Percentiles rank a stretch among this genome's conserved stretches.
phyloP scores from a whole-genome alignment of 495 filamentous ascomycete genomes.

The Chlorociboria aeruginascens region DNA sequence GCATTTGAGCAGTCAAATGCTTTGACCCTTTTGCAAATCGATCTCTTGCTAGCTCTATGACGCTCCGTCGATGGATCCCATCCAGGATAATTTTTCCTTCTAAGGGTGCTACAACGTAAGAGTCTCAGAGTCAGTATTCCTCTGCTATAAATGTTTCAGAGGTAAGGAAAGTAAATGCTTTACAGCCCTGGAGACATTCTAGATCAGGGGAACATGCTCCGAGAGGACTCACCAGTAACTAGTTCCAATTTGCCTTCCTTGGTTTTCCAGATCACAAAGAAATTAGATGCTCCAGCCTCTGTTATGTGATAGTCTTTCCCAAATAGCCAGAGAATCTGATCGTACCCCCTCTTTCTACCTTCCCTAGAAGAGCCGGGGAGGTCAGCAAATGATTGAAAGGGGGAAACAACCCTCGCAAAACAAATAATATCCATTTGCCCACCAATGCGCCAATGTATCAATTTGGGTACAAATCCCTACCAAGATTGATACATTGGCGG shows the following conservation, averaged over 20 bases:
- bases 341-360: conserved; percentile 56
- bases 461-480: no score
- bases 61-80: conserved; percentile 69
- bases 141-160: no score
- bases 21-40: conserved; percentile 28
- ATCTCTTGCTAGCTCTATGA: conserved; percentile 60
- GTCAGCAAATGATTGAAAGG: no score
- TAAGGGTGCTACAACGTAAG: conserved; percentile 40
- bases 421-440: no score
- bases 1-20: conserved; percentile 27
- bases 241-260: conserved; percentile 56
- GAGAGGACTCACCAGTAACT: conserved; percentile 36
- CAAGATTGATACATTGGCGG: no score
- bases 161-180: no score
- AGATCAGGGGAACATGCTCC: no score
- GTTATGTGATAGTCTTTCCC: conserved; percentile 41
- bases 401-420: no score
- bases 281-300: conserved; percentile 82
- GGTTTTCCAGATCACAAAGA: conserved; percentile 75
- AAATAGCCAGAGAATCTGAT: conserved; percentile 89
- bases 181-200: no score
- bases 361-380: conserved; percentile 22
- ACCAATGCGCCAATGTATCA: no score
- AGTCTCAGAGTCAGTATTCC: no score
- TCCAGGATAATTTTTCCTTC: conserved; percentile 71